phyloP scores from a whole-genome alignment of 768 basidiomycete species.

The Calocera cornea region DNA sequence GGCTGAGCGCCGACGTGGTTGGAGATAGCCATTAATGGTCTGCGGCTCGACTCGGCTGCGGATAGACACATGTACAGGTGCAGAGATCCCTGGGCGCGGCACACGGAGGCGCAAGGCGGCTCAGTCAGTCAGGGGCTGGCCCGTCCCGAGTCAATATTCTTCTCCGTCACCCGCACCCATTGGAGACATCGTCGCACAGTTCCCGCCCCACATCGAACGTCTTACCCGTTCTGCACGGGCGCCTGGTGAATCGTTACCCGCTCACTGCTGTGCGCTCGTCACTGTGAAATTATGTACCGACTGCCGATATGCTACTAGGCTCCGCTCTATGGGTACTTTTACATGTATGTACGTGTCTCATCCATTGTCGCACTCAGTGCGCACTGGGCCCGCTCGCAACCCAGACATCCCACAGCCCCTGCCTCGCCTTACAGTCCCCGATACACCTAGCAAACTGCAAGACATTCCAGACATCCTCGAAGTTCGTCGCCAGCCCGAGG shows the following conservation, averaged over 20 bases:
- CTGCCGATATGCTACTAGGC: too few relatives aligned
- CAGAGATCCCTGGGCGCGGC: too few relatives aligned
- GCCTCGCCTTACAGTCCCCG: neutral
- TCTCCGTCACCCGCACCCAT: neutral
- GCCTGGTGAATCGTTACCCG: too few relatives aligned
- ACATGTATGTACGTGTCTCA: neutral
- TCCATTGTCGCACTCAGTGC: neutral
- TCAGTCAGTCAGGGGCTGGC: neutral
- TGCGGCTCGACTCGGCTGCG: neutral
- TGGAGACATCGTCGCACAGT: neutral
- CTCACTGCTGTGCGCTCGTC: neutral
- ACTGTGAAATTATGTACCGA: neutral
- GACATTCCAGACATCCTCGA: conserved; percentile 43
- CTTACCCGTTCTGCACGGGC: too few relatives aligned
- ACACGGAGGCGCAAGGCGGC: too few relatives aligned
- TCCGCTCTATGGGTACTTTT: too few relatives aligned
- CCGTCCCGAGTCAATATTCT: neutral
- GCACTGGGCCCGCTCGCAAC: neutral
- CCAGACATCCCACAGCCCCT: neutral
- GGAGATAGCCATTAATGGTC: neutral
- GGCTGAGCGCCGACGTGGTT: neutral
- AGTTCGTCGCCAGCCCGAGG: conserved; percentile 65
- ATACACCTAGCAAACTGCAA: neutral
- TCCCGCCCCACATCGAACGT: neutral
- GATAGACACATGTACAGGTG: neutral